Evolutionary conservation across 169 alveolate genomes (phyloP).

Genomic region (Plasmodium adleri): DNA sequence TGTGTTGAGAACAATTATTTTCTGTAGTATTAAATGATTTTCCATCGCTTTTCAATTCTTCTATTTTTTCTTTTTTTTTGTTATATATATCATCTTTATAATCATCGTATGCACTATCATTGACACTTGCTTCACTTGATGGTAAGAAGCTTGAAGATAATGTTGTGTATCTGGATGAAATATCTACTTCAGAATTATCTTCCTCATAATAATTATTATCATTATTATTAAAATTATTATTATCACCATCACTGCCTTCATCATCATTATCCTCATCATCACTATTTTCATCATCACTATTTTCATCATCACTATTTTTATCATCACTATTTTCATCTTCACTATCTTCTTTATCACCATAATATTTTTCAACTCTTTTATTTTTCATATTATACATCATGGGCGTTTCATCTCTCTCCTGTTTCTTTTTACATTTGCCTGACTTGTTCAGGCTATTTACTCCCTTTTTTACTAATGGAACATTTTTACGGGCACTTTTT

Average conservation of each 20-base stretch:
- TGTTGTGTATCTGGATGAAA: constrained; percentile 17
- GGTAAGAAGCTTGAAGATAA: constrained; percentile 24
- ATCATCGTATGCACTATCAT: neutral
- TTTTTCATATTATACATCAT: too few relatives aligned
- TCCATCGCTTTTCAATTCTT: neutral
- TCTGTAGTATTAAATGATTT: neutral
- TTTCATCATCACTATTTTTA: neutral
- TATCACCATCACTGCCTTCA: neutral
- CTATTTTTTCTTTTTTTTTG: constrained; percentile 3
- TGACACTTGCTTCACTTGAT: constrained; percentile 39
- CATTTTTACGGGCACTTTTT: too few relatives aligned
- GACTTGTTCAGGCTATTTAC: too few relatives aligned
- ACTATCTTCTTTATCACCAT: neutral
- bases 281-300: neutral
- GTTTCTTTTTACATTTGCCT: too few relatives aligned
- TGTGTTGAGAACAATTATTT: neutral
- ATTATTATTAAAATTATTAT: neutral
- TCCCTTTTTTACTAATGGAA: too few relatives aligned
- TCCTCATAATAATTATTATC: constrained; percentile 3
- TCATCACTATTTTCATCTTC: neutral
- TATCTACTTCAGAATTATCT: neutral
- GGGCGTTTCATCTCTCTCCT: too few relatives aligned
- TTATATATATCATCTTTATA: neutral
- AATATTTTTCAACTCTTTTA: too few relatives aligned
- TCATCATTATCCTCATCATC: neutral